A percentile compares a stretch with the other conserved stretches of the same genome.
Conservation (phyloP, 83 land plant species). For the Picea engelmannii region DNA sequence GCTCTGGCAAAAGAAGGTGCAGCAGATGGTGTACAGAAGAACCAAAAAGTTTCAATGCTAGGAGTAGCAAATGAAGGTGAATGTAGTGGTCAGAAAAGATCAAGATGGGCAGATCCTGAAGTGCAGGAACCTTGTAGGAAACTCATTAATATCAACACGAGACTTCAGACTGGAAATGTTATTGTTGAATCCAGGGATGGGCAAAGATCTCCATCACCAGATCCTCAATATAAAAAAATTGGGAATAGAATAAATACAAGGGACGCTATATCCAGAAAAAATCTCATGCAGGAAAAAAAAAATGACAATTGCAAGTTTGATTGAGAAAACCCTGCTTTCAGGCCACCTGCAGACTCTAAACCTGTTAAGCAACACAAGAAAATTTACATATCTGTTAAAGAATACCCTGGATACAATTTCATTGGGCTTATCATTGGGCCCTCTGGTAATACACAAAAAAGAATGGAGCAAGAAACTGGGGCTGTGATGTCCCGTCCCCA, state of each 20-base stretch:
- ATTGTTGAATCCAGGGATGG: conserved; percentile 38
- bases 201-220: conserved; percentile 70
- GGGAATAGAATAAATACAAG: conserved; percentile 68
- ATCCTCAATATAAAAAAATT: conserved; percentile 69
- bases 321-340: conserved; percentile 39
- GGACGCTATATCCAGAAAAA: conserved; percentile 63
- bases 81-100: too few relatives aligned
- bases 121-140: conserved; percentile 54
- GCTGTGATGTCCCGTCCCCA: conserved; percentile 19
- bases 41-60: conserved; percentile 19
- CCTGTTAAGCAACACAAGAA: conserved; percentile 79
- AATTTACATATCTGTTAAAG: conserved; percentile 80
- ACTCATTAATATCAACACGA: conserved; percentile 36
- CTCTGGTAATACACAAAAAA: conserved; percentile 76
- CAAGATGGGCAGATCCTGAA: conserved; percentile 34
- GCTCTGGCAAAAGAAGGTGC: conserved; percentile 31
- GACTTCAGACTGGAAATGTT: conserved; percentile 42
- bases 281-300: conserved; percentile 58
- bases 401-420: conserved; percentile 81
- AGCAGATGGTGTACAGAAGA: conserved; percentile 63
- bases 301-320: conserved; percentile 62
- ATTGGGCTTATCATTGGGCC: conserved; percentile 87
- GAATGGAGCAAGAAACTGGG: conserved; percentile 83
- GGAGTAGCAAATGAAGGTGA: conserved; percentile 31
- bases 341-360: conserved; percentile 66